Conservation (phyloP, 306 rosid species). For the Ormosia semicastrata region DNA sequence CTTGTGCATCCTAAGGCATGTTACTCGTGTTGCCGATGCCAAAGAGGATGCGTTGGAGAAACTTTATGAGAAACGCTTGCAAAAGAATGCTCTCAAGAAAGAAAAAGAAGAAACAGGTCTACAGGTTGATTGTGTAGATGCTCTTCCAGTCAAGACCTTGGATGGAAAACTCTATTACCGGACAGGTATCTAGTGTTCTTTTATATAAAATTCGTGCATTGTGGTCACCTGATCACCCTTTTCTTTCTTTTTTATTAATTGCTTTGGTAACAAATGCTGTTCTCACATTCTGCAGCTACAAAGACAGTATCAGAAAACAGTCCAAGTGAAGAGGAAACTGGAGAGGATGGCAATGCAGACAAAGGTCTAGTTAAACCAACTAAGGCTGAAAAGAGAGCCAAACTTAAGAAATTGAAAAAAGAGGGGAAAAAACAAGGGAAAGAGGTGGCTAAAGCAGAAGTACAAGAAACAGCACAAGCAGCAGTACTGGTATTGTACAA, state of each 20-base stretch:
- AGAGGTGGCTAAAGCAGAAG: constrained; percentile 45
- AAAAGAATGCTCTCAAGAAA: constrained; percentile 56
- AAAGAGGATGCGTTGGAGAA: constrained; percentile 90
- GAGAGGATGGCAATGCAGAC: constrained; percentile 41
- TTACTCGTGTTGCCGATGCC: constrained; percentile 85
- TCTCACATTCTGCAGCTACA: constrained; percentile 41
- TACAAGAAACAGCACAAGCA: constrained; percentile 69
- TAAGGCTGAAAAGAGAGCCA: constrained; percentile 85
- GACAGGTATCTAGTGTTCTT: constrained; percentile 40
- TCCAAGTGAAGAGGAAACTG: constrained; percentile 43
- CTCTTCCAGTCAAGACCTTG: constrained; percentile 84
- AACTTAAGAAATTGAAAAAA: constrained; percentile 69
- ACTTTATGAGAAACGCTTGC: constrained; percentile 71
- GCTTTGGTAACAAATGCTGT: constrained; percentile 2
- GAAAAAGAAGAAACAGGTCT: constrained; percentile 53
- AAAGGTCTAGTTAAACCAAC: constrained; percentile 60
- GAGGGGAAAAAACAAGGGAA: constrained; percentile 79
- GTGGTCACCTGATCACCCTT: background rate
- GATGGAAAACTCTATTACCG: constrained; percentile 74
- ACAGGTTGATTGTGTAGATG: constrained; percentile 82
- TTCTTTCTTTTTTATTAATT: background rate
- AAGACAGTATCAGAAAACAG: constrained; percentile 42
- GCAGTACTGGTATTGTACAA: constrained; percentile 67
- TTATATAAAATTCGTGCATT: background rate
- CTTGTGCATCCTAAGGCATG: constrained; percentile 59